These are phyloP conservation scores for Kodamaea leandrae DNA, from an alignment of 805 yeast genomes.

Conservation along the genomic window DNA sequence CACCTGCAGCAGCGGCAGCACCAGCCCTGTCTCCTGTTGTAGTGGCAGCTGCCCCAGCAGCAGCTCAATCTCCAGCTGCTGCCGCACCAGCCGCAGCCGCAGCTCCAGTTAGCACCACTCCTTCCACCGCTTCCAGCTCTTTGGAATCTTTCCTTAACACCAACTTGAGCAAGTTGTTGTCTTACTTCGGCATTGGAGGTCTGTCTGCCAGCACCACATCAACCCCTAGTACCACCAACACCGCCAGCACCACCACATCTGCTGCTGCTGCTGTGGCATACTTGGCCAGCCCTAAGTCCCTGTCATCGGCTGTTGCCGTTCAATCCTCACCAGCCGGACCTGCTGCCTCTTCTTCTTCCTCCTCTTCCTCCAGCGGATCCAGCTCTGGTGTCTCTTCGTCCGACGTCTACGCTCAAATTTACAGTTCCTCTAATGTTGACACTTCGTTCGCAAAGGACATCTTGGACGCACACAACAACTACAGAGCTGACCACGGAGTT, in stretches of 20 bases:
- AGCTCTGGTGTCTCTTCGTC: conserved; percentile 7
- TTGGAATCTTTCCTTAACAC: conserved; percentile 11
- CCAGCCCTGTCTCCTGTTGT: conserved; percentile 13
- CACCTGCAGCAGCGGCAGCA: conserved; percentile 8
- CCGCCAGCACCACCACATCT: conserved; percentile 5
- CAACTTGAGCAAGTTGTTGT: conserved; percentile 11
- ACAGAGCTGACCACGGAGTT: conserved; percentile 31
- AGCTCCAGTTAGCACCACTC: conserved; percentile 11
- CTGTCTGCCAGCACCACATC: background rate
- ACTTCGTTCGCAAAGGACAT: conserved; percentile 27
- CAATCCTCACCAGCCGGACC: conserved; percentile 8
- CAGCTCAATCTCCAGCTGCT: conserved; percentile 11
- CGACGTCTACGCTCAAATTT: conserved; percentile 16
- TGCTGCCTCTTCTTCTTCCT: conserved; percentile 3
- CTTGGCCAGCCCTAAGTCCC: conserved; percentile 3
- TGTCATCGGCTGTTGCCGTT: conserved; percentile 3
- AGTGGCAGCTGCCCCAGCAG: conserved; percentile 17
- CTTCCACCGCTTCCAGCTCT: conserved; percentile 7
- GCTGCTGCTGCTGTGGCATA: conserved; percentile 14
- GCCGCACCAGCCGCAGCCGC: conserved; percentile 8
- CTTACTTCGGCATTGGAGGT: conserved; percentile 13
- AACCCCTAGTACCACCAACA: background rate
- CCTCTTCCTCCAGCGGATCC: conserved; percentile 8
- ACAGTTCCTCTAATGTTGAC: conserved; percentile 24
- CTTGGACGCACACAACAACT: conserved; percentile 32